These are phyloP conservation scores for Aphanomyces stellatus DNA, from an alignment of 352 stramenopile species.

Conservation along the genomic window DNA sequence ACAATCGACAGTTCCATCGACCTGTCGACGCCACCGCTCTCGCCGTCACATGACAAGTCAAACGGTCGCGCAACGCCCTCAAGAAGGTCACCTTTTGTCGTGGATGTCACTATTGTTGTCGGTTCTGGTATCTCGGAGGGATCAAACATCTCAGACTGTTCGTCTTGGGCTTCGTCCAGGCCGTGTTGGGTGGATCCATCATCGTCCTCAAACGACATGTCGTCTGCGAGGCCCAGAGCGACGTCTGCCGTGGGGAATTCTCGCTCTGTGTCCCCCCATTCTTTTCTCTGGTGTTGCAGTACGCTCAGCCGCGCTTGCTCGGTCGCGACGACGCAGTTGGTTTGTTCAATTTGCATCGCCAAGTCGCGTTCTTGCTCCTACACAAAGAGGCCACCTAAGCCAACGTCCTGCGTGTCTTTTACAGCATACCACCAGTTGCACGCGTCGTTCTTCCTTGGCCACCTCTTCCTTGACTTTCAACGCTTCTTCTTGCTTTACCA, in stretches of 20 bases:
- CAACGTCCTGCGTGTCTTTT: not conserved
- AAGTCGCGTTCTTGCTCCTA: constrained; percentile 2
- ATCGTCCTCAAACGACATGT: not conserved
- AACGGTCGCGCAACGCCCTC: no score
- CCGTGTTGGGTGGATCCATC: not conserved
- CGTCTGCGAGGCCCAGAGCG: no score
- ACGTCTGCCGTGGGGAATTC: not conserved
- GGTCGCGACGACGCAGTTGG: constrained; percentile 1
- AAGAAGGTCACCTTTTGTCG: no score
- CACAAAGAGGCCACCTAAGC: no score
- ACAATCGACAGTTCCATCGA: constrained; percentile 15
- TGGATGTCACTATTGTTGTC: not conserved
- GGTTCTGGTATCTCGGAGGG: not conserved
- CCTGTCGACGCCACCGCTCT: not conserved
- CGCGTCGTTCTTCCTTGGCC: constrained; percentile 3
- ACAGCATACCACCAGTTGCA: not conserved
- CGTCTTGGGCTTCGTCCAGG: not conserved
- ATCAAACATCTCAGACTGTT: not conserved
- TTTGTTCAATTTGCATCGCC: constrained; percentile 2
- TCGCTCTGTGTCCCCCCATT: not conserved
- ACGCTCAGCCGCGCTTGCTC: not conserved
- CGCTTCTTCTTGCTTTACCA: constrained; percentile 4
- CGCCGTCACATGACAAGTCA: no score
- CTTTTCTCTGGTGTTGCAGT: not conserved
- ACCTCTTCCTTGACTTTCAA: not conserved